These are phyloP conservation scores for Fraxinus nigra DNA, from an alignment of 305 asterid genomes.

Conservation along the genomic window DNA sequence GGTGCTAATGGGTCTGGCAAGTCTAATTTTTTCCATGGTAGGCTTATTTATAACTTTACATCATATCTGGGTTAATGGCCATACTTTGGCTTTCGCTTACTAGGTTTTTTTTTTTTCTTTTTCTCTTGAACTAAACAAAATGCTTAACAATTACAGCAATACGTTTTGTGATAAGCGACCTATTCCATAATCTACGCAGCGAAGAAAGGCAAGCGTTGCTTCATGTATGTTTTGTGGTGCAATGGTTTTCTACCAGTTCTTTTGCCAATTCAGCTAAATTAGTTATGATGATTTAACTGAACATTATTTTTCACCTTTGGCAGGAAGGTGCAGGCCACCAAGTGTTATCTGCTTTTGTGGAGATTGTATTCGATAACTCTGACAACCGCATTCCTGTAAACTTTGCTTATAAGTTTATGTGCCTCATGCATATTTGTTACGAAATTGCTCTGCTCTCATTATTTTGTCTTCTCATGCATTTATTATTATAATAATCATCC, in stretches of 20 bases:
- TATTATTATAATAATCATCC: neutral
- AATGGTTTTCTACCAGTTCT: constrained; percentile 2
- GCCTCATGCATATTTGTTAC: neutral
- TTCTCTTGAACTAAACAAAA: constrained; percentile 7
- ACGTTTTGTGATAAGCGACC: constrained; percentile 90
- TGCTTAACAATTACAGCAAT: constrained; percentile 56
- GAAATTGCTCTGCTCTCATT: constrained; percentile 13
- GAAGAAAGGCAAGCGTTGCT: constrained; percentile 92
- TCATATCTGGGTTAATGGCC: neutral
- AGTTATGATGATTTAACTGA: constrained; percentile 10
- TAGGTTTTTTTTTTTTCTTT: neutral
- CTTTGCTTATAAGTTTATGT: constrained; percentile 11
- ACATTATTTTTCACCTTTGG: constrained; percentile 20
- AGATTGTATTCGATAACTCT: constrained; percentile 93
- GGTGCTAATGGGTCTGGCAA: constrained; percentile 99
- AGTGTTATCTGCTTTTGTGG: constrained; percentile 91
- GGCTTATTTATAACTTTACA: constrained; percentile 19
- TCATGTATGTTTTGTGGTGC: constrained; percentile 60
- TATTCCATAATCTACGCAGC: constrained; percentile 84
- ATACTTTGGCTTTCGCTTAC: neutral
- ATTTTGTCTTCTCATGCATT: constrained; percentile 12
- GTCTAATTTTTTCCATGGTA: constrained; percentile 97
- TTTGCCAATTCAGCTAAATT: neutral
- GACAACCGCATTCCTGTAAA: constrained; percentile 93
- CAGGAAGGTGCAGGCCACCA: constrained; percentile 99